phyloP scores from a whole-genome alignment of 441 rosid species.

The Omphalea diandra region DNA sequence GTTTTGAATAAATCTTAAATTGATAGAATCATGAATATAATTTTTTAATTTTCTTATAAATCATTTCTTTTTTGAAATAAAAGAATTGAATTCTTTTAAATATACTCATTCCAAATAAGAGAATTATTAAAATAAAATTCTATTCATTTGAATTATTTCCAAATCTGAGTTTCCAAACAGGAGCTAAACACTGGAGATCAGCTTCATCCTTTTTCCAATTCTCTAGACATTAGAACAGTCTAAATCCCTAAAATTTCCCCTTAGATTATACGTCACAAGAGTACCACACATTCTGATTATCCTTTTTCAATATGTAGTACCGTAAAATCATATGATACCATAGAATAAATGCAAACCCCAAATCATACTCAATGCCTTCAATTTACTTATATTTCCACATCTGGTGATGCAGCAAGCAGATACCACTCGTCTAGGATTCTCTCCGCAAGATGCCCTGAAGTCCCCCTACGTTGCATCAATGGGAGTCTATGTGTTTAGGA shows the following conservation, averaged over 20 bases:
- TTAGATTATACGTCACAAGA: neutral
- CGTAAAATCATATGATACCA: neutral
- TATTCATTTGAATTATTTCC: no score
- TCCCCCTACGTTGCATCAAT: constrained; percentile 90
- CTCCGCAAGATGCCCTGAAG: constrained; percentile 59
- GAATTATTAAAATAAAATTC: no score
- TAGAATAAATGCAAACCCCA: neutral
- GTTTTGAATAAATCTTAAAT: no score
- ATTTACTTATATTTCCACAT: neutral
- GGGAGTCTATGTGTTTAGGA: constrained; percentile 93
- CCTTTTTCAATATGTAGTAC: neutral
- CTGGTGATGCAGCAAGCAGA: constrained; percentile 61
- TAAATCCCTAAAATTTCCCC: neutral
- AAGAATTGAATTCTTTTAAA: no score
- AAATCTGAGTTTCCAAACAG: no score
- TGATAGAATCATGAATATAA: no score
- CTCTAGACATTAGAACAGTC: no score
- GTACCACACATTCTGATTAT: neutral
- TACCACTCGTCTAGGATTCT: constrained; percentile 65
- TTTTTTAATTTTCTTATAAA: no score
- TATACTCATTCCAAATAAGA: no score
- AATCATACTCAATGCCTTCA: neutral
- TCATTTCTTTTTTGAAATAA: no score
- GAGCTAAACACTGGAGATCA: neutral
- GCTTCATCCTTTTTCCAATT: neutral